A percentile compares a stretch with the other conserved stretches of the same genome.
phyloP scores from a whole-genome alignment of 306 rosid genomes.

The Vigna trinervia region DNA sequence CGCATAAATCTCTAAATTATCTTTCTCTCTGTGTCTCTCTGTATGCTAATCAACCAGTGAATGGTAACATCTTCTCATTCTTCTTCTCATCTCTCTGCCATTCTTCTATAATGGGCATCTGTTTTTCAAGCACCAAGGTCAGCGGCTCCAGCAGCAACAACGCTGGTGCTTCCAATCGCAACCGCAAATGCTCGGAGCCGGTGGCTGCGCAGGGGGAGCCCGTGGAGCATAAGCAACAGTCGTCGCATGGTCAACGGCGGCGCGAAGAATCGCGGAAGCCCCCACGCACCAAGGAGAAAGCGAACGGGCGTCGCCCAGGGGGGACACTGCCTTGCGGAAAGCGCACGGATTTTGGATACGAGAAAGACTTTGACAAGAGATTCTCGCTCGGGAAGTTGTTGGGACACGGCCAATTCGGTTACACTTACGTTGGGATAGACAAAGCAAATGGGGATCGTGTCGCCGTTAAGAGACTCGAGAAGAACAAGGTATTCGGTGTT shows the following conservation, averaged over 20 bases:
- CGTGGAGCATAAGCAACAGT: conserved; percentile 14
- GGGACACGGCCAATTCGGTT: conserved; percentile 98
- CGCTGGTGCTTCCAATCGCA: conserved; percentile 27
- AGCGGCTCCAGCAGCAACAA: conserved; percentile 63
- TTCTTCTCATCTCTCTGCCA: conserved; percentile 42
- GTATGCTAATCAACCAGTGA: background rate
- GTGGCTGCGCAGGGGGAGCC: background rate
- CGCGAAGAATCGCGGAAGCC: conserved; percentile 51
- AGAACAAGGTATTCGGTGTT: conserved; percentile 69
- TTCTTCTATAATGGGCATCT: conserved; percentile 58
- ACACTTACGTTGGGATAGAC: conserved; percentile 86
- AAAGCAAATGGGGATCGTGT: conserved; percentile 90
- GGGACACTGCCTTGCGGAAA: conserved; percentile 79
- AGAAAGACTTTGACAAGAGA: conserved; percentile 66
- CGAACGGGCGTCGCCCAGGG: conserved; percentile 42
- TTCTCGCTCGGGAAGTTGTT: conserved; percentile 88
- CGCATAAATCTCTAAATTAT: background rate
- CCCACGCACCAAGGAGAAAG: conserved; percentile 50
- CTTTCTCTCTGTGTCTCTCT: background rate
- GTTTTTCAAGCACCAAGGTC: conserved; percentile 65
- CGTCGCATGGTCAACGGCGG: conserved; percentile 43
- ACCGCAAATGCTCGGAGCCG: conserved; percentile 40
- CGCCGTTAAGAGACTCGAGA: conserved; percentile 91
- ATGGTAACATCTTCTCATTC: conserved; percentile 26
- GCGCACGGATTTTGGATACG: conserved; percentile 96